Percentiles rank a stretch among this genome's conserved stretches.
phyloP scores from a whole-genome alignment of 1,139 yeast genomes.

The Chernovozyma aurita region DNA sequence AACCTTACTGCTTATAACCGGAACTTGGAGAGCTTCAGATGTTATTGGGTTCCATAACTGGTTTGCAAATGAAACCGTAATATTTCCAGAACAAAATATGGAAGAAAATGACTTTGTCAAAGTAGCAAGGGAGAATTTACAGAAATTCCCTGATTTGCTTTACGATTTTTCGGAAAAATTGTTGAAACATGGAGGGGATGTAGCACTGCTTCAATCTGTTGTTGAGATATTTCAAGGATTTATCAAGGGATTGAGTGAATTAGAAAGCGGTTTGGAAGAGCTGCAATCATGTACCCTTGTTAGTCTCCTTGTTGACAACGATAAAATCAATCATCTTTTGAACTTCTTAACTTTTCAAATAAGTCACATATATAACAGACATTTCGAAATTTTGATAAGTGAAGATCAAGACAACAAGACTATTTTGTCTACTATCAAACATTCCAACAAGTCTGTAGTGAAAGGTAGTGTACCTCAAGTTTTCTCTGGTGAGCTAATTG shows the following conservation, averaged over 20 bases:
- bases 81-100: slow-evolving; percentile 7
- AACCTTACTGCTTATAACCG: slow-evolving; percentile 15
- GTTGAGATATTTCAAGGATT: slow-evolving; percentile 1
- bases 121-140: neutral
- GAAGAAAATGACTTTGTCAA: neutral
- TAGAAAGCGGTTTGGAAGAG: neutral
- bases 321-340: neutral
- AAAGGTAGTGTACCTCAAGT: slow-evolving; percentile 5
- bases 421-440: slow-evolving; percentile 1
- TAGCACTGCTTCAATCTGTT: neutral
- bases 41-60: slow-evolving; percentile 28
- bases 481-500: slow-evolving; percentile 20
- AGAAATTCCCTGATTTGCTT: slow-evolving; percentile 2
- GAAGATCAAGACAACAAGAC: slow-evolving; percentile 2
- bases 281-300: neutral
- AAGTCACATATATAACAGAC: neutral
- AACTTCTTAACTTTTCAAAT: slow-evolving; percentile 1
- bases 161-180: neutral
- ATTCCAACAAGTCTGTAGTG: neutral
- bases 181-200: neutral
- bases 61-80: slow-evolving; percentile 18
- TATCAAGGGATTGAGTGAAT: neutral
- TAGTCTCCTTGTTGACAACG: neutral
- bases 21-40: slow-evolving; percentile 26
- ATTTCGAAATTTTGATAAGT: slow-evolving; percentile 3